Evolutionary conservation across 1,139 yeast genomes (phyloP), one percentile per base, ranked within the genome.

Genomic region (Suhomyces terraborum): DNA sequence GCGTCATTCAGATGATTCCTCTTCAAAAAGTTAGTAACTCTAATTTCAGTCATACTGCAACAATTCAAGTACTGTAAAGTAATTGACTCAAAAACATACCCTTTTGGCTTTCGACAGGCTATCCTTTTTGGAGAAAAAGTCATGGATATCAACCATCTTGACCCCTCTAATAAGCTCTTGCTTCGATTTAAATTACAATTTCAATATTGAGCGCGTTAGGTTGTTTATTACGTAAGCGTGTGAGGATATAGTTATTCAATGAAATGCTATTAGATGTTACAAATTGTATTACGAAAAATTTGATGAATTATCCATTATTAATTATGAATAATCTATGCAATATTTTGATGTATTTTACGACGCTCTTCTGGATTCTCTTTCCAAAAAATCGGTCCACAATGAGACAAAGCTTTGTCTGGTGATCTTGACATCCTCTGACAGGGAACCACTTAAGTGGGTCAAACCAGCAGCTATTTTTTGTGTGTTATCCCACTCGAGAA

Each of bases 311-410:
- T 10, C 14, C 27, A 24, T 12, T 24, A n/a, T 8, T 23, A 12
- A 12, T 24, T 4, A 24, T 24, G 16, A 16, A 24, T 24, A 8
- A 24, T 7, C 16, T 21, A 30, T 30, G 32, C 24, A 32, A 23
- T 32, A 18, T 16, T 13, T 27, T 35, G 13, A 28, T 5, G 13
- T 9, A 10, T 5, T 7, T 17, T 27, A 35, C 5, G 37, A 26
- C 8, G 34, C 40, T 31, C 33, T 43, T 23, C 48, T 53, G 29
- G 82, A 76, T 56, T 88, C 96, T 50, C 84, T 83, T 53, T 89
- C 96, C 48, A 89, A 68, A 53, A 82, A 89, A 45, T 89, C 96
- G 1, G 96, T 89, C 91, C 96, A 88, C 45, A 86, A 65, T 1
- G 93, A 82, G 19, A 88, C 88, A 63, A 89, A 86, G 43, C 93